Conservation (phyloP, 805 yeast species). For the Naumovozyma baii region DNA sequence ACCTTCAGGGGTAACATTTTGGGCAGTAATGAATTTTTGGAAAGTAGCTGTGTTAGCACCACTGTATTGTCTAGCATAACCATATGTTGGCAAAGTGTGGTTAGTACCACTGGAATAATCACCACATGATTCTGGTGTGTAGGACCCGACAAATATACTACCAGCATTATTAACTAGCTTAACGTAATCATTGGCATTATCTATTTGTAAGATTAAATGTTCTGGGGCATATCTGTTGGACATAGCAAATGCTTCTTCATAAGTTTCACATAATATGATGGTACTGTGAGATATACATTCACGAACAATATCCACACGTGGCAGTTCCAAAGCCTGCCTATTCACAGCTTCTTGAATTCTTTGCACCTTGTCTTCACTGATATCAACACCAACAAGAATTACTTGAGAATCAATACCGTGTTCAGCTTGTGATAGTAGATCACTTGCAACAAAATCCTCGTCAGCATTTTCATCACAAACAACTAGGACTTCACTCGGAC, state of each 20-base stretch:
- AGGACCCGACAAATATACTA: conserved; percentile 90
- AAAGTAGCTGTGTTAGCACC: conserved; percentile 95
- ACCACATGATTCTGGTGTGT: conserved; percentile 96
- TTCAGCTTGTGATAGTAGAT: conserved; percentile 93
- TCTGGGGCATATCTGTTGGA: conserved; percentile 95
- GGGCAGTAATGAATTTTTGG: conserved; percentile 91
- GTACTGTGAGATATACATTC: conserved; percentile 88
- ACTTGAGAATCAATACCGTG: conserved; percentile 99
- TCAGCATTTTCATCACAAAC: conserved; percentile 81
- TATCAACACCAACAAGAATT: conserved; percentile 71
- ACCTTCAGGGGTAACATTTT: conserved; percentile 80
- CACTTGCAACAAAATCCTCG: conserved; percentile 95
- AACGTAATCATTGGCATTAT: conserved; percentile 66
- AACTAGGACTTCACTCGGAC: conserved; percentile 97
- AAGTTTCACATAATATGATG: conserved; percentile 55
- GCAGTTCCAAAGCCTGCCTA: conserved; percentile 70
- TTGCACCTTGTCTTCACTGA: conserved; percentile 48
- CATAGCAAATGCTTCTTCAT: conserved; percentile 75
- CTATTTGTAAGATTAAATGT: conserved; percentile 86
- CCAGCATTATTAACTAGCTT: conserved; percentile 84
- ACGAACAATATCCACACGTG: conserved; percentile 88
- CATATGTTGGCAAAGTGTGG: conserved; percentile 97
- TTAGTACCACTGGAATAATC: conserved; percentile 97
- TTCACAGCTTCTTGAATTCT: conserved; percentile 77
- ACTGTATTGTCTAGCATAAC: conserved; percentile 93